A percentile compares a stretch with the other conserved stretches of the same genome.
Evolutionary conservation across 2,329 filamentous ascomycete species (phyloP).

Genomic region (Alternaria incomplexa): DNA sequence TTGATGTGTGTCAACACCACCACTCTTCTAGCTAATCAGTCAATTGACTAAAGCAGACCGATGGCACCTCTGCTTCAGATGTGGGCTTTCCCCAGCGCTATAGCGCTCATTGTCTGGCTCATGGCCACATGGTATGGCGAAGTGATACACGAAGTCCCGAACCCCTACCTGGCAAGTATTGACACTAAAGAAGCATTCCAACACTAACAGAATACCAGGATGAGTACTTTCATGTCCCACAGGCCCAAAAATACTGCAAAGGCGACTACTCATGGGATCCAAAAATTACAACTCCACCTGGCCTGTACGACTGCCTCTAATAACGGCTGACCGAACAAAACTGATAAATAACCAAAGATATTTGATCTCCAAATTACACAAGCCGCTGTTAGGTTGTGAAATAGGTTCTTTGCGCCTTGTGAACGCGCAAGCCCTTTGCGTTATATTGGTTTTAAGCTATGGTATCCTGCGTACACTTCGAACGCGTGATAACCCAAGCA

Average conservation of each 20-base stretch:
- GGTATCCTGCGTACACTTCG: conserved; percentile 28
- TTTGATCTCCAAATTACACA: conserved; percentile 48
- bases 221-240: conserved; percentile 87
- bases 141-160: conserved; percentile 58
- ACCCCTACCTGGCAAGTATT: conserved; percentile 63
- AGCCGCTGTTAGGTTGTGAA: conserved; percentile 50
- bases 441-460: conserved; percentile 41
- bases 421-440: conserved; percentile 48
- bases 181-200: not conserved
- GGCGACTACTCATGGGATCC: conserved; percentile 82
- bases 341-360: conserved; percentile 47
- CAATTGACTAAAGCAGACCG: not conserved
- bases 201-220: conserved; percentile 61
- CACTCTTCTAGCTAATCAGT: not conserved
- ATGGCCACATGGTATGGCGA: conserved; percentile 34
- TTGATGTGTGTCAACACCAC: not conserved
- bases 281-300: conserved; percentile 96
- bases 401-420: conserved; percentile 46
- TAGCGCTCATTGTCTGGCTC: conserved; percentile 29
- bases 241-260: conserved; percentile 85
- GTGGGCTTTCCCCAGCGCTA: conserved; percentile 31
- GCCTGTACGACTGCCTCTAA: conserved; percentile 59
- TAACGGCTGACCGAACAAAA: conserved; percentile 16
- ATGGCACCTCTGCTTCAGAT: conserved; percentile 30
- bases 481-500: not conserved